Evolutionary conservation across 768 basidiomycete genomes (phyloP).

Genomic region (Macrolepiota fuliginosa): DNA sequence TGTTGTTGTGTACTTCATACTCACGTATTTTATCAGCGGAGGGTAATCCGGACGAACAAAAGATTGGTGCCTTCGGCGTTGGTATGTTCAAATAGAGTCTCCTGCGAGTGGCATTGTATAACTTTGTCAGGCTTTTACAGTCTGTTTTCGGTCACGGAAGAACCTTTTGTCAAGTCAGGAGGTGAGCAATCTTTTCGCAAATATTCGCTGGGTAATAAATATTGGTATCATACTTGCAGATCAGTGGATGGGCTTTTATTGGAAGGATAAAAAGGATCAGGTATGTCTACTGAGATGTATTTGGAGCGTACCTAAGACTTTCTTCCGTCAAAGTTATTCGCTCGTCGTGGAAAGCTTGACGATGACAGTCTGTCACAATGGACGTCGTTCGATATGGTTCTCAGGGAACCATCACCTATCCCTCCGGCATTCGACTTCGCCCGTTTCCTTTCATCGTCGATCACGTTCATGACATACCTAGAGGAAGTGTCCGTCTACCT

Average conservation of each 20-base stretch:
- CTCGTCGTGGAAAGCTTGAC: conserved; percentile 70
- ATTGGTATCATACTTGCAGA: conserved; percentile 34
- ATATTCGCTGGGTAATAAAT: conserved; percentile 16
- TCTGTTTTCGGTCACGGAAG: conserved; percentile 79
- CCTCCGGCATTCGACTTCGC: conserved; percentile 85
- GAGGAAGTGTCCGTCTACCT: conserved; percentile 77
- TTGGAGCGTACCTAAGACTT: conserved; percentile 7
- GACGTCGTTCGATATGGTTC: conserved; percentile 88
- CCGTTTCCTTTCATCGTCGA: conserved; percentile 84
- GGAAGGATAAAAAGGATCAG: conserved; percentile 92
- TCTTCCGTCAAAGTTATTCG: conserved; percentile 57
- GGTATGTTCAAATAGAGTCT: conserved; percentile 36
- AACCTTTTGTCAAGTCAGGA: conserved; percentile 81
- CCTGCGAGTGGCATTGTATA: background rate
- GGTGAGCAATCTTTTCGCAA: conserved; percentile 35
- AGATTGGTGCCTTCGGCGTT: conserved; percentile 95
- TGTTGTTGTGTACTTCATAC: background rate
- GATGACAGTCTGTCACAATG: conserved; percentile 42
- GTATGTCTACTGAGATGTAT: conserved; percentile 29
- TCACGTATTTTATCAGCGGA: conserved; percentile 50
- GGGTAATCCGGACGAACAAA: conserved; percentile 92
- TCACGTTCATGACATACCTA: conserved; percentile 90
- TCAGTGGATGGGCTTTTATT: conserved; percentile 95
- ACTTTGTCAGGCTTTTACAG: conserved; percentile 62
- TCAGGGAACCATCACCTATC: conserved; percentile 78